A percentile compares a stretch with the other conserved stretches of the same genome.
phyloP scores from a whole-genome alignment of 2,329 filamentous ascomycete species.

The Volutella citrinella region DNA sequence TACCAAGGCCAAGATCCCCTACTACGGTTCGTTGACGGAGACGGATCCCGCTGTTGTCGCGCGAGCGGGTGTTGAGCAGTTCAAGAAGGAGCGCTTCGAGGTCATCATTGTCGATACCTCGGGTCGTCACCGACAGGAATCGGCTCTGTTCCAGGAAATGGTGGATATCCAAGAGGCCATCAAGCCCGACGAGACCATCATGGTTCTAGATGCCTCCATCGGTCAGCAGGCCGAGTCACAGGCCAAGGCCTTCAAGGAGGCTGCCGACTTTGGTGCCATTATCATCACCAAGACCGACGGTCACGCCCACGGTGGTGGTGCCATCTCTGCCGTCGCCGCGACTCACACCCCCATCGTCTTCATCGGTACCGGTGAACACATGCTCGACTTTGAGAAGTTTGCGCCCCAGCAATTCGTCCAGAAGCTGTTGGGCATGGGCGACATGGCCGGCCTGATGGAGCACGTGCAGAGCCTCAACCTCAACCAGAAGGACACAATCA shows the following conservation, averaged over 20 bases:
- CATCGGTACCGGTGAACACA: conserved; percentile 95
- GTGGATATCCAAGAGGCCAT: conserved; percentile 91
- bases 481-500: conserved; percentile 98
- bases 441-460: conserved; percentile 91
- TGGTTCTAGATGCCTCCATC: conserved; percentile 95
- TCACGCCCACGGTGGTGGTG: conserved; percentile 90
- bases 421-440: conserved; percentile 94
- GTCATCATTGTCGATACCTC: conserved; percentile 98
- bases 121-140: conserved; percentile 90
- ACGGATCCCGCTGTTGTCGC: conserved; percentile 93
- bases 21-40: conserved; percentile 95
- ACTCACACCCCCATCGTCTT: conserved; percentile 97
- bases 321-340: conserved; percentile 94
- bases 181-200: conserved; percentile 88
- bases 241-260: conserved; percentile 94
- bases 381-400: conserved; percentile 91
- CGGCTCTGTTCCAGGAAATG: conserved; percentile 96
- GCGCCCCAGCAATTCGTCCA: conserved; percentile 89
- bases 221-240: conserved; percentile 95
- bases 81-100: conserved; percentile 98
- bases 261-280: conserved; percentile 94
- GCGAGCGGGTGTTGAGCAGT: conserved; percentile 94
- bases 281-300: conserved; percentile 99
- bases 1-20: conserved; percentile 97
- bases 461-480: conserved; percentile 94